Base-by-base conservation (phyloP, 192 early-diverging fungal species). In the Pecoramyces ruminantium region DNA sequence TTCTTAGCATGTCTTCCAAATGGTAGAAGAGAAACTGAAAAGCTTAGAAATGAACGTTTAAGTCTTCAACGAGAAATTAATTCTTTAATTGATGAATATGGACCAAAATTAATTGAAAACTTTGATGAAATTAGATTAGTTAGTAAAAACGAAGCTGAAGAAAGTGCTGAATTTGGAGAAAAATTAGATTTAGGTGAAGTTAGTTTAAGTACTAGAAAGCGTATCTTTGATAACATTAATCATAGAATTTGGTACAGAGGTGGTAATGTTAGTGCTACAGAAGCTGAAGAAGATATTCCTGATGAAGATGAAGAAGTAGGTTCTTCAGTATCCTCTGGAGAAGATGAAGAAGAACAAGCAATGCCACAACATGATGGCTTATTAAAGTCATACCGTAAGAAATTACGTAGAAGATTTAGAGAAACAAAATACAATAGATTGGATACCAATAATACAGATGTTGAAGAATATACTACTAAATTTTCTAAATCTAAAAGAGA, bases 1-100 rank as follows among this genome's bases (percentile, higher is more conserved):
- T 95, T 93, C 79, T 82, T 99, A 77, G 90, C 94, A 4, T 67
- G 51, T 67, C 51, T 67, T n/a, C 51, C 51, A 67, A 21, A n/a
- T n/a, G 51, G 51, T n/a, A 67, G 51, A 67, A 67, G 25, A 67
- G 51, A 67, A 67, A 67, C 51, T 67, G 51, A 67, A 67, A 67
- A 67, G 9, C 51, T 67, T 67, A 25, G 51, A 67, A 67, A 5
- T 18, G 51, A 67, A n/a, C 51, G 51, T 67, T 67, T 67, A 67
- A 67, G 9, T 67, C 51, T 67, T 67, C 51, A 67, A 67, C 51
- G 51, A n/a, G 25, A 67, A 67, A 67, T 67, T 67, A 67, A 67
- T 67, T 0, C 17, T 11, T 67, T 67, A 67, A 67, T 67, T 67
- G 51, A 67, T 67, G 51, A 67, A 67, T 67, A 67, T 67, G 51